Percentiles rank a stretch among this genome's conserved stretches.
Evolutionary conservation across 176 grass and related monocot genomes (phyloP).

Genomic region (Cenchrus purpureus): DNA sequence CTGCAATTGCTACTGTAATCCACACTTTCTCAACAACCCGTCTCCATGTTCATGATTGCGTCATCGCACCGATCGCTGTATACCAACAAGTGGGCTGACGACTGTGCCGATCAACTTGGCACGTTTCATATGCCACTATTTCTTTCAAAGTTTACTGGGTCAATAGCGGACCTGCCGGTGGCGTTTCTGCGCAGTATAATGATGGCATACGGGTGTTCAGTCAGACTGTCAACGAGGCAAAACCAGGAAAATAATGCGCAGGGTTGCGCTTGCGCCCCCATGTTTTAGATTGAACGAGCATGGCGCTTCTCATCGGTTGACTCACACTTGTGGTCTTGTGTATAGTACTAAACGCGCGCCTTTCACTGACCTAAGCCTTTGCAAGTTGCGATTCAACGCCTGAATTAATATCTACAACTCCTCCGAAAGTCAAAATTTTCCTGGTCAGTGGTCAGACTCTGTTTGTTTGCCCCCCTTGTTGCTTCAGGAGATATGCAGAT

Average conservation of each 20-base stretch:
- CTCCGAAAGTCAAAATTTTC: constrained; percentile 8
- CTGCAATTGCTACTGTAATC: not conserved
- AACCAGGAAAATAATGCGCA: not conserved
- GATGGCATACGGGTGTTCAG: not conserved
- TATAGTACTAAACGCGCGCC: not conserved
- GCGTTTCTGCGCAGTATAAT: not conserved
- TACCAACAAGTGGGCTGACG: not conserved
- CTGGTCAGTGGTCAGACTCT: not conserved
- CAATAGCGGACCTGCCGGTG: not conserved
- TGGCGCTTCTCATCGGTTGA: not conserved
- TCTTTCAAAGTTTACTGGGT: not conserved
- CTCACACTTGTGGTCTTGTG: not conserved
- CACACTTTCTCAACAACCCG: no score
- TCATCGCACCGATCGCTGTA: not conserved
- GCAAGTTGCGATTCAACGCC: constrained; percentile 9
- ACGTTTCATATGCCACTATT: not conserved
- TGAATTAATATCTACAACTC: not conserved
- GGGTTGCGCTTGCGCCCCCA: no score
- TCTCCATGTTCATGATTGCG: no score
- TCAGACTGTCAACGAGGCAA: not conserved
- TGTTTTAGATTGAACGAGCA: no score
- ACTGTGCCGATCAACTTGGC: not conserved
- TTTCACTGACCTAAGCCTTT: not conserved
- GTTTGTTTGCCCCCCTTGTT: not conserved
- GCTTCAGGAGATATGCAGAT: not conserved